Percentiles rank a stretch among this genome's conserved stretches.
Conservation (phyloP, 179 eudicot genomes). For the Silene noctiflora region DNA sequence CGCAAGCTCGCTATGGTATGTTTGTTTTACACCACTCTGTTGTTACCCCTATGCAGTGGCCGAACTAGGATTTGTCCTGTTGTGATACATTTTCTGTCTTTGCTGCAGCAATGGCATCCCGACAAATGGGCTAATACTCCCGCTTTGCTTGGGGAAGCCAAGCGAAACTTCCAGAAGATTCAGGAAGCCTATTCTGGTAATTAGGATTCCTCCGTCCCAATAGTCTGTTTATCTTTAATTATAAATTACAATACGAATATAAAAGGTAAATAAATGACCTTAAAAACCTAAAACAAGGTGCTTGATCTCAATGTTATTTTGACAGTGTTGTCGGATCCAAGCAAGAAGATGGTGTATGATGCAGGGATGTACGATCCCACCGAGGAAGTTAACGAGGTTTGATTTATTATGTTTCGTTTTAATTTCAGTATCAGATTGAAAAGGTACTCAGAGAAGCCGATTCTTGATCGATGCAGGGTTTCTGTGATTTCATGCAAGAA, state of each 20-base stretch:
- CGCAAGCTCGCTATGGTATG: conserved; percentile 81
- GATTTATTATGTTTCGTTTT: neutral
- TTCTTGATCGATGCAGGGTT: conserved; percentile 42
- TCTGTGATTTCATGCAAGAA: conserved; percentile 71
- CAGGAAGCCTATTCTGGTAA: conserved; percentile 96
- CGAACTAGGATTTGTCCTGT: too few species aligned
- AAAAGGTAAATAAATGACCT: too few species aligned
- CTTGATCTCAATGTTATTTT: neutral
- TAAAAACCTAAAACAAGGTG: neutral
- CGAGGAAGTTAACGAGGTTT: conserved; percentile 68
- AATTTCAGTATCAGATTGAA: too few species aligned
- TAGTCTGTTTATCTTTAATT: too few species aligned
- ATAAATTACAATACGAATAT: too few species aligned
- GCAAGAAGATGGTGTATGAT: conserved; percentile 64
- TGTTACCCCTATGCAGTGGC: too few species aligned
- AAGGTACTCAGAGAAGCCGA: too few species aligned
- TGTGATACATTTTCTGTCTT: too few species aligned
- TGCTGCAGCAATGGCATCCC: conserved; percentile 82
- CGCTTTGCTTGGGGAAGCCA: conserved; percentile 53
- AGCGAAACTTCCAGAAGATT: conserved; percentile 69
- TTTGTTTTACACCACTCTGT: too few species aligned
- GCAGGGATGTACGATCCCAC: conserved; percentile 60
- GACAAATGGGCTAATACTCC: conserved; percentile 67
- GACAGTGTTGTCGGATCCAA: conserved; percentile 63
- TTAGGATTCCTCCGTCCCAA: too few species aligned